A percentile compares a stretch with the other conserved stretches of the same genome.
phyloP scores from a whole-genome alignment of 176 grass and related monocot genomes.

The Lolium rigidum region DNA sequence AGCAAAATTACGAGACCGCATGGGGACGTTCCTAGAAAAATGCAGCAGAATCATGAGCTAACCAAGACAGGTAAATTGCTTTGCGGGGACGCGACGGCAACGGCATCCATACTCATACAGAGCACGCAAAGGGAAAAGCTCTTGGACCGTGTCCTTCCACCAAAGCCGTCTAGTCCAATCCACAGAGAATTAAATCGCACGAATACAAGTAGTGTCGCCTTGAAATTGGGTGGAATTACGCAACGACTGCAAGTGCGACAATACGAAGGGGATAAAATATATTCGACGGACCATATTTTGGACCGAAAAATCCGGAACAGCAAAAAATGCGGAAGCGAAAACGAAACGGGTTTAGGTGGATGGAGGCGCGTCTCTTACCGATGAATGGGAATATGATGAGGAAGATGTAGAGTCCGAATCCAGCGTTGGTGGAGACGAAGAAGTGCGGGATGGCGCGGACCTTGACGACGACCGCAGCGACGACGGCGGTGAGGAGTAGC shows the following conservation, averaged over 20 bases:
- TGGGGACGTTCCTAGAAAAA: not conserved
- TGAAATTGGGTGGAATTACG: not conserved
- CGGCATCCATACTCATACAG: slow-evolving; percentile 4
- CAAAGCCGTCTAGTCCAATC: not conserved
- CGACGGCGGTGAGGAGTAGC: slow-evolving; percentile 66
- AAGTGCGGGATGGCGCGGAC: slow-evolving; percentile 78
- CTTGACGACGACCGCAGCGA: slow-evolving; percentile 70
- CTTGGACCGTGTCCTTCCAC: not conserved
- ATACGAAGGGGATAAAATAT: not conserved
- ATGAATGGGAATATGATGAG: slow-evolving; percentile 76
- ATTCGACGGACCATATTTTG: not conserved
- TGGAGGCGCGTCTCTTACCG: slow-evolving; percentile 8
- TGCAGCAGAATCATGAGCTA: not conserved
- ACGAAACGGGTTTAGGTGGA: not conserved
- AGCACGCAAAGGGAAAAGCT: slow-evolving; percentile 37
- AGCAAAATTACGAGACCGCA: not conserved
- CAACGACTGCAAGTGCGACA: not conserved
- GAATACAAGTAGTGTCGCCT: not conserved
- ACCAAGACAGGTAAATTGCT: not conserved
- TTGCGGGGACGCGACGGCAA: slow-evolving; percentile 14
- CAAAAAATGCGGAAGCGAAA: not conserved
- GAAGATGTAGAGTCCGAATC: slow-evolving; percentile 66
- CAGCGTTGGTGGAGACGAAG: slow-evolving; percentile 64
- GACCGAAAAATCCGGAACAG: not conserved
- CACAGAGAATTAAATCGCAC: not conserved